Evolutionary conservation across 306 rosid species (phyloP).

Genomic region (Prinsepia uniflora): DNA sequence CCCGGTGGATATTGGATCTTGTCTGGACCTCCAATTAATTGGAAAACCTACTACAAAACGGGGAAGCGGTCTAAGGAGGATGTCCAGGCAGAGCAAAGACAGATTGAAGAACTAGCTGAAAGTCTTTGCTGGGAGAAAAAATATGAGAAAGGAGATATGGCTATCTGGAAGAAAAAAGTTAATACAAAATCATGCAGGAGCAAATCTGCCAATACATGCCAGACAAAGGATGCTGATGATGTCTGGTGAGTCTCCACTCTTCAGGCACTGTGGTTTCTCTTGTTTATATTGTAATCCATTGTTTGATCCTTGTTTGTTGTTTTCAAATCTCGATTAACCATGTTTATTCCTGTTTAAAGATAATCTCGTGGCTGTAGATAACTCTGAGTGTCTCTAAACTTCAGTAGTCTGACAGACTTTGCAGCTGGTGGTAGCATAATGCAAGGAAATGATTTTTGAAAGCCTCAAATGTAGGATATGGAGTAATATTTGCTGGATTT

Average conservation of each 20-base stretch:
- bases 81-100: slow-evolving; percentile 73
- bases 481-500: background rate
- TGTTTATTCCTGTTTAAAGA: background rate
- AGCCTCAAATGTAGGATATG: background rate
- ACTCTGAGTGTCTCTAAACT: background rate
- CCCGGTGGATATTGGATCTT: slow-evolving; percentile 97
- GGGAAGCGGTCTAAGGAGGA: slow-evolving; percentile 91
- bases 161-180: slow-evolving; percentile 75
- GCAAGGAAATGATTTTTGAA: background rate
- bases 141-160: slow-evolving; percentile 94
- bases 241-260: slow-evolving; percentile 68
- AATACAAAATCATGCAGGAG: slow-evolving; percentile 64
- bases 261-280: background rate
- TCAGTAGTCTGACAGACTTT: background rate
- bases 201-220: slow-evolving; percentile 46
- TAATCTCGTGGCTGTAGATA: background rate
- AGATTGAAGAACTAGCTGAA: slow-evolving; percentile 74
- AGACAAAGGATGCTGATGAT: slow-evolving; percentile 58
- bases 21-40: slow-evolving; percentile 98
- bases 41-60: slow-evolving; percentile 86
- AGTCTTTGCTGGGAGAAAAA: slow-evolving; percentile 98
- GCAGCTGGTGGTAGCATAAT: background rate
- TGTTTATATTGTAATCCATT: background rate
- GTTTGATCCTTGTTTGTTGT: background rate
- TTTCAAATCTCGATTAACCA: background rate